Percentiles rank a stretch among this genome's conserved stretches.
Evolutionary conservation across 805 yeast genomes (phyloP).

Genomic region (Wickerhamomyces bovis): DNA sequence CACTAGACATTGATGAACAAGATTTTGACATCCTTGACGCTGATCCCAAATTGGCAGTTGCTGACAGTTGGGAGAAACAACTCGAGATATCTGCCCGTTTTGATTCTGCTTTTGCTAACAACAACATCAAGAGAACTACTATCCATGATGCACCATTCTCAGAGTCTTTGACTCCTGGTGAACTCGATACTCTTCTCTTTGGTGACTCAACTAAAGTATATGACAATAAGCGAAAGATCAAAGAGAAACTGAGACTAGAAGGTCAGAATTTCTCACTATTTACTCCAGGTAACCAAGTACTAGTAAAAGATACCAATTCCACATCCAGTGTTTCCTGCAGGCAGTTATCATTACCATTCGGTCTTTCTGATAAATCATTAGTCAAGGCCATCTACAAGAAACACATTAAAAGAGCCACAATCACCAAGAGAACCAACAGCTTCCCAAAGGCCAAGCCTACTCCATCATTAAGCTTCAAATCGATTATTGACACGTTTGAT

Average conservation of each 20-base stretch:
- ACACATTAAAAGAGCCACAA: slow-evolving; percentile 20
- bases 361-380: slow-evolving; percentile 7
- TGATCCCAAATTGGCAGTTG: slow-evolving; percentile 40
- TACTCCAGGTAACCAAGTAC: slow-evolving; percentile 7
- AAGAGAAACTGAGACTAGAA: slow-evolving; percentile 24
- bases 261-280: slow-evolving; percentile 22
- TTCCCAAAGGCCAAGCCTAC: slow-evolving; percentile 34
- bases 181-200: slow-evolving; percentile 44
- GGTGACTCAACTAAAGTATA: slow-evolving; percentile 36
- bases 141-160: slow-evolving; percentile 20
- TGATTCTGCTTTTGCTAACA: slow-evolving; percentile 18
- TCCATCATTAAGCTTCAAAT: slow-evolving; percentile 25
- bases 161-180: slow-evolving; percentile 24
- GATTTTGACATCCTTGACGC: slow-evolving; percentile 41
- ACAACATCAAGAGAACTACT: slow-evolving; percentile 15
- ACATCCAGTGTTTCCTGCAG: neutral
- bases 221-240: slow-evolving; percentile 22
- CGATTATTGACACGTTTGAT: slow-evolving; percentile 19
- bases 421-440: slow-evolving; percentile 25
- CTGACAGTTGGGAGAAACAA: slow-evolving; percentile 62
- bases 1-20: slow-evolving; percentile 41
- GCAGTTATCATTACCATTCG: slow-evolving; percentile 1
- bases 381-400: slow-evolving; percentile 17
- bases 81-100: slow-evolving; percentile 40
- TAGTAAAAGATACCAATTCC: neutral